phyloP scores from a whole-genome alignment of 441 rosid species.

The Iberis amara region DNA sequence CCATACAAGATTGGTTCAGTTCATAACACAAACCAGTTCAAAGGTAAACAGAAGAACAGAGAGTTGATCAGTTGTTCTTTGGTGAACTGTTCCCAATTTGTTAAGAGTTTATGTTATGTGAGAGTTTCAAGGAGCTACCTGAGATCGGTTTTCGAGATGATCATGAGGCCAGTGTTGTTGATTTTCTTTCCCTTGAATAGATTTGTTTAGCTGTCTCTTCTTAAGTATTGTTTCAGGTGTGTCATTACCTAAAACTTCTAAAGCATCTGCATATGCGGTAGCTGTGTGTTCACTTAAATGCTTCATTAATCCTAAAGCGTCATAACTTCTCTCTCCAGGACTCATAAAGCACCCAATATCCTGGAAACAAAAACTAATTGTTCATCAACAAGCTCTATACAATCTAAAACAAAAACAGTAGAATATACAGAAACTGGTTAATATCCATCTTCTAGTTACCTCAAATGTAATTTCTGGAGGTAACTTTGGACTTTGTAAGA shows the following conservation, averaged over 20 bases:
- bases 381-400: constrained; percentile 9
- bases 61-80: background rate
- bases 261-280: constrained; percentile 78
- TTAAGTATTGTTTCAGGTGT: constrained; percentile 56
- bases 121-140: constrained; percentile 40
- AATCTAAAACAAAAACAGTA: constrained; percentile 8
- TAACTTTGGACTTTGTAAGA: constrained; percentile 70
- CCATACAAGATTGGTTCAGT: constrained; percentile 3
- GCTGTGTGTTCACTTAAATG: constrained; percentile 87
- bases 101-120: constrained; percentile 34
- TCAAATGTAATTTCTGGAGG: constrained; percentile 84
- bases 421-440: constrained; percentile 18
- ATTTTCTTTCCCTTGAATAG: constrained; percentile 38
- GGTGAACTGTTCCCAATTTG: background rate
- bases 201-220: constrained; percentile 34
- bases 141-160: constrained; percentile 39
- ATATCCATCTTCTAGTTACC: constrained; percentile 37
- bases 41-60: too few species aligned
- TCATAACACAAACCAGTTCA: too few species aligned
- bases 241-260: constrained; percentile 78
- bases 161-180: constrained; percentile 25
- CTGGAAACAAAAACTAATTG: constrained; percentile 37
- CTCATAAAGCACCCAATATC: constrained; percentile 82
- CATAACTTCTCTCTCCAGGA: constrained; percentile 87
- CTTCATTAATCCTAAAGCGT: constrained; percentile 86